A percentile compares a stretch with the other conserved stretches of the same genome.
These are phyloP conservation scores for Nakazawaea ernobii DNA, from an alignment of 805 yeast species.

Conservation along the genomic window DNA sequence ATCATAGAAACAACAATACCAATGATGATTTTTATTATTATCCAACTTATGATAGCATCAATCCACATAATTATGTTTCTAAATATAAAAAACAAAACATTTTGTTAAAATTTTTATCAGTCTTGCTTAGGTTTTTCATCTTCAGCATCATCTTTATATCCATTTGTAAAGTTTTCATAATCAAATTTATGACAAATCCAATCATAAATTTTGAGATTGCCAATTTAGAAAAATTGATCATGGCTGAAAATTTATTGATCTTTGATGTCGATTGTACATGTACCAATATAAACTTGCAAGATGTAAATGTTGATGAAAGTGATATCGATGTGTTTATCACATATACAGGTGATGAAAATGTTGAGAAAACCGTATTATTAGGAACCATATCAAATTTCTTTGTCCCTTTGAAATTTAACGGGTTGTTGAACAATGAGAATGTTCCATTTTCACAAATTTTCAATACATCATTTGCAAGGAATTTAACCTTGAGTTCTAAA, in stretches of 20 bases:
- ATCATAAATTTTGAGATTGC: slow-evolving; percentile 19
- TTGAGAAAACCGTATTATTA: slow-evolving; percentile 25
- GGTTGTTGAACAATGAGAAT: slow-evolving; percentile 16
- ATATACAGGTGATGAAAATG: slow-evolving; percentile 13
- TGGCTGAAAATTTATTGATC: slow-evolving; percentile 25
- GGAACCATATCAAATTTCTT: slow-evolving; percentile 24
- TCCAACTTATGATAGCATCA: slow-evolving; percentile 8
- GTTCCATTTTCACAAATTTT: slow-evolving; percentile 1
- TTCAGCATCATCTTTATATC: slow-evolving; percentile 7
- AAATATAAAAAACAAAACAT: slow-evolving; percentile 2
- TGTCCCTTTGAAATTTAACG: slow-evolving; percentile 25
- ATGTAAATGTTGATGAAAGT: slow-evolving; percentile 23
- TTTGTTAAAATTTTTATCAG: background rate
- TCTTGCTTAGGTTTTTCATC: slow-evolving; percentile 8
- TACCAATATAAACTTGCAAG: slow-evolving; percentile 25
- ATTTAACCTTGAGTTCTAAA: slow-evolving; percentile 9
- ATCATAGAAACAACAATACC: background rate
- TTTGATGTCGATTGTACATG: slow-evolving; percentile 24
- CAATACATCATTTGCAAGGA: background rate
- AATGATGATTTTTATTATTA: slow-evolving; percentile 3
- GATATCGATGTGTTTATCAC: slow-evolving; percentile 27
- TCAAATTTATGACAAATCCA: slow-evolving; percentile 23
- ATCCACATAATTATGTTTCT: slow-evolving; percentile 11
- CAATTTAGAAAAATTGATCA: slow-evolving; percentile 22
- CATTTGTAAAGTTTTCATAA: slow-evolving; percentile 15